Percentiles rank a stretch among this genome's conserved stretches.
These are phyloP conservation scores for Suillus tomentosus DNA, from an alignment of 768 basidiomycete genomes.

Conservation along the genomic window DNA sequence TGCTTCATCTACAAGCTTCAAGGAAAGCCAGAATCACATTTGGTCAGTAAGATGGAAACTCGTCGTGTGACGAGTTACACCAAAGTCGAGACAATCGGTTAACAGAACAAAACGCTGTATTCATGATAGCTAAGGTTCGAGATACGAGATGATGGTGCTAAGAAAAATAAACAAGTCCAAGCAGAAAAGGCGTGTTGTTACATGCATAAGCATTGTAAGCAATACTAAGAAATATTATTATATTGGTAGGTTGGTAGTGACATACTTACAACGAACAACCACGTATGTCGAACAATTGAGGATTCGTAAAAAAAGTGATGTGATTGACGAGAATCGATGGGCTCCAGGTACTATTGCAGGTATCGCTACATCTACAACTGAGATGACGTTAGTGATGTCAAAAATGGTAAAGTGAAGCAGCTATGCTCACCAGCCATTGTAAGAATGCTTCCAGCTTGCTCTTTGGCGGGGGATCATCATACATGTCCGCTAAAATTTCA, in stretches of 20 bases:
- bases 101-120: too few species aligned
- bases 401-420: not conserved
- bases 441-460: slow-evolving; percentile 73
- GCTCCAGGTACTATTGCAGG: not conserved
- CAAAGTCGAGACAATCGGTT: too few species aligned
- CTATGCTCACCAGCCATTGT: slow-evolving; percentile 69
- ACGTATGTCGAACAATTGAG: not conserved
- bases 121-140: too few species aligned
- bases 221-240: too few species aligned
- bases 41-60: too few species aligned
- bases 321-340: not conserved
- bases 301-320: not conserved
- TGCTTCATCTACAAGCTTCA: too few species aligned
- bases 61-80: too few species aligned
- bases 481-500: slow-evolving; percentile 69
- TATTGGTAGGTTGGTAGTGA: not conserved
- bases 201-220: too few species aligned
- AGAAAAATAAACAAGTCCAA: too few species aligned
- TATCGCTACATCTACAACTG: slow-evolving; percentile 5
- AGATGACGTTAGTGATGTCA: not conserved
- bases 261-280: not conserved
- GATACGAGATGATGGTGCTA: too few species aligned
- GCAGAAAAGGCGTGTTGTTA: too few species aligned
- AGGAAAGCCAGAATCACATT: too few species aligned
- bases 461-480: slow-evolving; percentile 70